These are phyloP conservation scores for Avena insularis DNA, from an alignment of 176 grass and related monocot genomes.

Conservation along the genomic window DNA sequence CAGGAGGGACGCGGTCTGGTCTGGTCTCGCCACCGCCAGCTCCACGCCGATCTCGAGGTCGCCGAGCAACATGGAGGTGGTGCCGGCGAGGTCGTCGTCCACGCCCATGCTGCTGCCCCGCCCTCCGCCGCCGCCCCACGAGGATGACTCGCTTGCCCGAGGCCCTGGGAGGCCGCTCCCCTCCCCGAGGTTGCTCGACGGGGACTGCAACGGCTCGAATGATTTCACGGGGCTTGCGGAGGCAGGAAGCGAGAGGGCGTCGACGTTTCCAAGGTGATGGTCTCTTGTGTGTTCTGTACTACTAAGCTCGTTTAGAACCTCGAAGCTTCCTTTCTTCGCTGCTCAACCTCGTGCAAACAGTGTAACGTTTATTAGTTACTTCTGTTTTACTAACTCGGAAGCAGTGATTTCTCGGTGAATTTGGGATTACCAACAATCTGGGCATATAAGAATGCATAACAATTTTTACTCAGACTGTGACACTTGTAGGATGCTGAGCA, in stretches of 20 bases:
- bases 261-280: conserved; percentile 51
- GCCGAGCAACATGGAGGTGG: conserved; percentile 47
- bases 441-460: conserved; percentile 2
- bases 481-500: neutral
- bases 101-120: conserved; percentile 60
- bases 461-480: neutral
- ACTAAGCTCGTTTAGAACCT: neutral
- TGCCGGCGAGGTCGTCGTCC: conserved; percentile 51
- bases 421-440: conserved; percentile 19
- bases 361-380: neutral
- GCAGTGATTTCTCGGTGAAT: conserved; percentile 2
- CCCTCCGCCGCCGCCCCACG: conserved; percentile 57
- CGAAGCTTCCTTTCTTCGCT: neutral
- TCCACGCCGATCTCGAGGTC: conserved; percentile 63
- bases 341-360: neutral
- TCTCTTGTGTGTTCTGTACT: neutral
- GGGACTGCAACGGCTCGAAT: conserved; percentile 21
- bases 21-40: conserved; percentile 22
- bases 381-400: neutral
- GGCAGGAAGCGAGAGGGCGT: conserved; percentile 33
- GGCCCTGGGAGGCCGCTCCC: conserved; percentile 45
- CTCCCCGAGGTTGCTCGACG: conserved; percentile 43
- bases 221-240: conserved; percentile 20
- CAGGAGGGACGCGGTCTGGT: conserved; percentile 24
- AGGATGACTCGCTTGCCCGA: conserved; percentile 21